Evolutionary conservation across 169 alveolate genomes (phyloP), one percentile per base, ranked within the genome.

Genomic region (Plasmodium vivax): DNA sequence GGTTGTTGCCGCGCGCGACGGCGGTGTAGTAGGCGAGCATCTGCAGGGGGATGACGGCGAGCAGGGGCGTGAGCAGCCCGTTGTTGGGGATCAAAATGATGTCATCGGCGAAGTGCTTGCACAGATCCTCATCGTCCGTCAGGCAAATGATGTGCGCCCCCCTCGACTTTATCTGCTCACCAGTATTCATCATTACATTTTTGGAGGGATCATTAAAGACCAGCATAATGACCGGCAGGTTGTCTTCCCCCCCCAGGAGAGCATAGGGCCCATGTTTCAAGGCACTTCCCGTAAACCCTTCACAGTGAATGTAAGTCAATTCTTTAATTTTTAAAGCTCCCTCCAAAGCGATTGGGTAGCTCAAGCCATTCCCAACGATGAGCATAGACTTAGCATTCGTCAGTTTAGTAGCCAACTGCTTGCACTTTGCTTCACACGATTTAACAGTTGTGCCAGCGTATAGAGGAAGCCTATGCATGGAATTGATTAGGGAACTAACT

Each of bases 241-340:
- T 97, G 27, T 95, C 90, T 77, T 95, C 85, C 14, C 97, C 96
- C 83, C 98, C 99, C 14, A 98, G 97, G 93, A 99, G 92, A 0
- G 99, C 99, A 84, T 98, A 97, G 12, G 99, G 98, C 10, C 99
- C 99, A 93, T 99, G 99, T 91, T 98, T 99, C 93, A 99, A 94
- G 83, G 98, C 99, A 23, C 99, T 99, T 8, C 99, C 98, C 2
- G 99, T 96, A 71, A 97, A 98, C 12, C 99, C 99, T 95, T 99
- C 99, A n/a, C 99, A 98, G 92, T 98, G 99, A 6, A 98, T 97
- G 95, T 98, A 98, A 16, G 99, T 96, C 16, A 98, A 92, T 95
- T 99, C 99, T 96, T 99, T 99, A 36, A 99, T 96, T 93, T 99
- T 99, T 32, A 99, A 94, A 0, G 99, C 99, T 45, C 99, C 99